These are phyloP conservation scores for Metarhizium guizhouense DNA, from an alignment of 2,329 filamentous ascomycete genomes.

Conservation along the genomic window DNA sequence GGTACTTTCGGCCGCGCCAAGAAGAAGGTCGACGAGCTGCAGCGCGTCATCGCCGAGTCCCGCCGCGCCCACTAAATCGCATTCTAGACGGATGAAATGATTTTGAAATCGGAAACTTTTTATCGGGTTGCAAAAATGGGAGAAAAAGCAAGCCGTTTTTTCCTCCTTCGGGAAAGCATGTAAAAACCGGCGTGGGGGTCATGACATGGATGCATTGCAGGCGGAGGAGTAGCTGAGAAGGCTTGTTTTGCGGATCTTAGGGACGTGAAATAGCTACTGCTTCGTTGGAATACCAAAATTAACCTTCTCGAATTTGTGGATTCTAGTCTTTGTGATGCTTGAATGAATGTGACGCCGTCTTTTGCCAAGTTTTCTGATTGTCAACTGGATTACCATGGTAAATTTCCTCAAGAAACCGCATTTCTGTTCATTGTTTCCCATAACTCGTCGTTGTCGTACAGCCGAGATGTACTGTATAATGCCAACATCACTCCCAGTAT, in stretches of 20 bases:
- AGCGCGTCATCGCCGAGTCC: constrained; percentile 94
- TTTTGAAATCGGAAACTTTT: constrained; percentile 3
- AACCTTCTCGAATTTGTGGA: neutral
- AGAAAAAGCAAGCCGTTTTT: no score
- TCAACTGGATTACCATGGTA: no score
- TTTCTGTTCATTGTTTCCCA: no score
- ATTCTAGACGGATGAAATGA: neutral
- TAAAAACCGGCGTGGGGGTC: constrained; percentile 2
- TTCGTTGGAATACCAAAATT: constrained; percentile 1
- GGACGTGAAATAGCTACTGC: constrained; percentile 2
- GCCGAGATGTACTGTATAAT: no score
- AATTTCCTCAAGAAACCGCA: no score
- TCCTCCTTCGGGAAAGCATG: neutral
- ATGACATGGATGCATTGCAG: neutral
- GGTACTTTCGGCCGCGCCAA: constrained; percentile 98
- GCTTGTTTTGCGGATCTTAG: neutral
- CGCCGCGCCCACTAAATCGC: constrained; percentile 55
- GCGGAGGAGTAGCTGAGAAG: constrained; percentile 1
- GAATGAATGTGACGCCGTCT: no score
- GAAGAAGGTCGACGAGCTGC: constrained; percentile 99
- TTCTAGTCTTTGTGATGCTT: neutral
- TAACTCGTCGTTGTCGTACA: no score
- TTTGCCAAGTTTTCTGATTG: no score
- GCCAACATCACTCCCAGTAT: neutral
- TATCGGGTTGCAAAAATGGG: constrained; percentile 5